These are phyloP conservation scores for Wickerhamiella domercqiae DNA, from an alignment of 805 yeast genomes.

Conservation along the genomic window DNA sequence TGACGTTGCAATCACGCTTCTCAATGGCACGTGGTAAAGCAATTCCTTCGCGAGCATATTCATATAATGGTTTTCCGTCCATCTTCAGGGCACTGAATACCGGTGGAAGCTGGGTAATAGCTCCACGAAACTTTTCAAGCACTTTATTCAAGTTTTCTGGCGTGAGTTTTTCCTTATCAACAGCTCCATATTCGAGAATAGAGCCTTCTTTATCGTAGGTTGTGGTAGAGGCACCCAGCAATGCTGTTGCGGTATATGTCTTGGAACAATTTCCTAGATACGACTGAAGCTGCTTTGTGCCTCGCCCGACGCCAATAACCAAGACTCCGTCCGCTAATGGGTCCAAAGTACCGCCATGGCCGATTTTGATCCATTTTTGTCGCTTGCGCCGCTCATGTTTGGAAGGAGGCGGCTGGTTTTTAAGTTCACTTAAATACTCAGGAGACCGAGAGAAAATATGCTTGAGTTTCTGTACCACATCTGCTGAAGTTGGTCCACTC, in stretches of 20 bases:
- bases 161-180: conserved; percentile 17
- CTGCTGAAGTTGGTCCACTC: conserved; percentile 64
- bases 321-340: conserved; percentile 89
- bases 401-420: background rate
- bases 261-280: conserved; percentile 65
- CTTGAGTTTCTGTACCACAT: conserved; percentile 54
- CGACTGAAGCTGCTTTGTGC: conserved; percentile 66
- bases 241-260: conserved; percentile 67
- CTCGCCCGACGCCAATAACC: conserved; percentile 82
- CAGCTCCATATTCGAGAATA: conserved; percentile 40
- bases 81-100: conserved; percentile 86
- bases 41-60: conserved; percentile 77
- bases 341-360: conserved; percentile 97
- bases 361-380: conserved; percentile 51
- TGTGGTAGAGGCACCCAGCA: conserved; percentile 81
- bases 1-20: conserved; percentile 52
- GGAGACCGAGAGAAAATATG: conserved; percentile 42
- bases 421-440: conserved; percentile 30
- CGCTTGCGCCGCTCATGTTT: conserved; percentile 18
- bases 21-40: conserved; percentile 78
- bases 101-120: conserved; percentile 82
- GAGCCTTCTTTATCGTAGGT: conserved; percentile 92
- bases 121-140: conserved; percentile 55
- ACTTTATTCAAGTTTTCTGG: conserved; percentile 35
- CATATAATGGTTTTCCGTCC: conserved; percentile 87